Evolutionary conservation across 148 eudicot genomes (phyloP).

Genomic region (Rhododendron williamsianum): DNA sequence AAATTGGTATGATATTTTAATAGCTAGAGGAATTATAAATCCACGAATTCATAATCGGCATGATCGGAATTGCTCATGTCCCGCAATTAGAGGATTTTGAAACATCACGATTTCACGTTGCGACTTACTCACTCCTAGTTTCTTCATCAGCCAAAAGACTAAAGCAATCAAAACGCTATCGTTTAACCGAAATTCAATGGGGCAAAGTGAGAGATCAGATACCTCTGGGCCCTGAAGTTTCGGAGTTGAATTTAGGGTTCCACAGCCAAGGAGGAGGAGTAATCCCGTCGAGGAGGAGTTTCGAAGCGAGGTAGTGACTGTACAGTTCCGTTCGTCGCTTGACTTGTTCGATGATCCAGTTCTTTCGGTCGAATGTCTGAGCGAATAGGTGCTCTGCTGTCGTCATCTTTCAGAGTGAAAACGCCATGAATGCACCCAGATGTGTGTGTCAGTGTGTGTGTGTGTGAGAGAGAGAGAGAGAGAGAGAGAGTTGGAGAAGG

Average conservation of each 20-base stretch:
- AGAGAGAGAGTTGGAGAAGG: too few species aligned
- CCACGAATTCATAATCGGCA: too few species aligned
- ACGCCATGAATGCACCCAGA: not conserved
- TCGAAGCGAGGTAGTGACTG: conserved; percentile 66
- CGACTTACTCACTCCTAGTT: too few species aligned
- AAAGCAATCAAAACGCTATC: too few species aligned
- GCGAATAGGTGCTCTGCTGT: conserved; percentile 65
- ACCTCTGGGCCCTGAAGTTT: not conserved
- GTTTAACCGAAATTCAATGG: conserved; percentile 32
- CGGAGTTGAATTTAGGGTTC: conserved; percentile 26
- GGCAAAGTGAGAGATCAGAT: not conserved
- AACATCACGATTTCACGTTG: too few species aligned
- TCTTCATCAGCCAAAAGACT: too few species aligned
- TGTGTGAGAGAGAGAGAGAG: too few species aligned
- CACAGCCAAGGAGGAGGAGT: conserved; percentile 63
- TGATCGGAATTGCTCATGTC: too few species aligned
- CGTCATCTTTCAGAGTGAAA: conserved; percentile 27
- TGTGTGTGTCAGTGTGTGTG: too few species aligned
- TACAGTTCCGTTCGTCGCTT: conserved; percentile 53
- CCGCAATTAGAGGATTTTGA: too few species aligned
- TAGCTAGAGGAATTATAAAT: too few species aligned
- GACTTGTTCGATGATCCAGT: conserved; percentile 45
- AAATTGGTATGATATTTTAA: too few species aligned
- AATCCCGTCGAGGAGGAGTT: conserved; percentile 59
- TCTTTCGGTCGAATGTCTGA: conserved; percentile 66